Evolutionary conservation across 305 asterid genomes (phyloP).

Genomic region (Fraxinus angustifolia): DNA sequence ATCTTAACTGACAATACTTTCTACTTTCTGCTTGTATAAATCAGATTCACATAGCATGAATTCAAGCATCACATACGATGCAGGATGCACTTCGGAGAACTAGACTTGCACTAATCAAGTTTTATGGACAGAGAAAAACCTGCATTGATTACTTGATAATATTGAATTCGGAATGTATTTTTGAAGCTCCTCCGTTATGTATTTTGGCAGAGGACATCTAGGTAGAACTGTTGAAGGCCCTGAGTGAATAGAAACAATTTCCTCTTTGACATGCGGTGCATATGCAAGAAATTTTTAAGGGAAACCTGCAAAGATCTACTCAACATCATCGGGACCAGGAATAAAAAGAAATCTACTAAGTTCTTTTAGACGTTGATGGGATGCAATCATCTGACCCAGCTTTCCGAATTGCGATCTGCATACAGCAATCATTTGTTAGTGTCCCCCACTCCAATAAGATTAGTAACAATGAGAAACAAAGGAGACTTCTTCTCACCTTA

Average conservation of each 20-base stretch:
- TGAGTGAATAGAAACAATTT: slow-evolving; percentile 27
- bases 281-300: slow-evolving; percentile 7
- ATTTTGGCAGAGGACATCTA: slow-evolving; percentile 74
- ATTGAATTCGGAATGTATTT: slow-evolving; percentile 66
- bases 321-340: slow-evolving; percentile 90
- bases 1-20: too few relatives aligned
- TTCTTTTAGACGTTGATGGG: slow-evolving; percentile 69
- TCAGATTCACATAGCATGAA: not conserved
- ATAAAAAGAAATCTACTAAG: slow-evolving; percentile 77
- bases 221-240: slow-evolving; percentile 93
- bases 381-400: slow-evolving; percentile 76
- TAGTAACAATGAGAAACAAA: slow-evolving; percentile 17
- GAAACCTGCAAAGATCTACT: slow-evolving; percentile 23
- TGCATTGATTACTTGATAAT: slow-evolving; percentile 89
- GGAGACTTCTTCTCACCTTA: slow-evolving; percentile 48
- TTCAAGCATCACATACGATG: not conserved
- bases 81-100: not conserved
- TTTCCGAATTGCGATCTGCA: slow-evolving; percentile 79
- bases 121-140: slow-evolving; percentile 37
- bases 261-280: slow-evolving; percentile 7
- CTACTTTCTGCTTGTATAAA: too few relatives aligned
- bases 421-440: slow-evolving; percentile 13
- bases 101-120: not conserved
- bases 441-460: slow-evolving; percentile 20
- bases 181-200: slow-evolving; percentile 75